Conservation (phyloP, 2,329 filamentous ascomycete species). For the Alternaria viburni region DNA sequence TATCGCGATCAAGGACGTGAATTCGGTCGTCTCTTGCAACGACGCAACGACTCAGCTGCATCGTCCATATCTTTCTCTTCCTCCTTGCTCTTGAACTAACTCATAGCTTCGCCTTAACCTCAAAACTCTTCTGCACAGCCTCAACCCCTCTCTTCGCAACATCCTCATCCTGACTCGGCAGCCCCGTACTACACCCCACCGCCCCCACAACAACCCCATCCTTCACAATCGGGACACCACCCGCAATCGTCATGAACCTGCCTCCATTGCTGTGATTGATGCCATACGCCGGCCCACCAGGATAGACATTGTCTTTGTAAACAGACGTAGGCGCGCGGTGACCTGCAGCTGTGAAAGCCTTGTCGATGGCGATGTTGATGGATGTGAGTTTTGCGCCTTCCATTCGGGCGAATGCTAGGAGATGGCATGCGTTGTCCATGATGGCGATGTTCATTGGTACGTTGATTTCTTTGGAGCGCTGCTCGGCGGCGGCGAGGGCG, state of each 20-base stretch:
- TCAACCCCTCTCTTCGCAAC: constrained; percentile 60
- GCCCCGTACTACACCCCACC: constrained; percentile 62
- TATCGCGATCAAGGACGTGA: no score
- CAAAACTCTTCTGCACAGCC: constrained; percentile 50
- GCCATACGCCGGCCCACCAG: constrained; percentile 60
- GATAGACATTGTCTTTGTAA: constrained; percentile 62
- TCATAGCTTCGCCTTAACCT: constrained; percentile 50
- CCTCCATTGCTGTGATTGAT: constrained; percentile 61
- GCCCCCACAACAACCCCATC: constrained; percentile 60
- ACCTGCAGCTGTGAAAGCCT: constrained; percentile 64
- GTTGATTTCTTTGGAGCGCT: constrained; percentile 44
- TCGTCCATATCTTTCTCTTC: neutral
- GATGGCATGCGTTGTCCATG: constrained; percentile 54
- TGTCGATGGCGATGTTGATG: constrained; percentile 67
- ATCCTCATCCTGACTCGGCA: constrained; percentile 61
- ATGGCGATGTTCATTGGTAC: constrained; percentile 59
- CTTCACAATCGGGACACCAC: constrained; percentile 58
- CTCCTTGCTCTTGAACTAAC: neutral
- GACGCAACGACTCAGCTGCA: no score
- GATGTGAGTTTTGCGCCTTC: constrained; percentile 59
- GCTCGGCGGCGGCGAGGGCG: constrained; percentile 46
- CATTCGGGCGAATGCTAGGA: constrained; percentile 58
- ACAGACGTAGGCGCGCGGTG: constrained; percentile 59
- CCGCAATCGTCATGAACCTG: constrained; percentile 61
- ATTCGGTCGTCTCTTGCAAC: no score